Evolutionary conservation across 2,329 filamentous ascomycete genomes (phyloP).

Genomic region (Epichloe sibirici): DNA sequence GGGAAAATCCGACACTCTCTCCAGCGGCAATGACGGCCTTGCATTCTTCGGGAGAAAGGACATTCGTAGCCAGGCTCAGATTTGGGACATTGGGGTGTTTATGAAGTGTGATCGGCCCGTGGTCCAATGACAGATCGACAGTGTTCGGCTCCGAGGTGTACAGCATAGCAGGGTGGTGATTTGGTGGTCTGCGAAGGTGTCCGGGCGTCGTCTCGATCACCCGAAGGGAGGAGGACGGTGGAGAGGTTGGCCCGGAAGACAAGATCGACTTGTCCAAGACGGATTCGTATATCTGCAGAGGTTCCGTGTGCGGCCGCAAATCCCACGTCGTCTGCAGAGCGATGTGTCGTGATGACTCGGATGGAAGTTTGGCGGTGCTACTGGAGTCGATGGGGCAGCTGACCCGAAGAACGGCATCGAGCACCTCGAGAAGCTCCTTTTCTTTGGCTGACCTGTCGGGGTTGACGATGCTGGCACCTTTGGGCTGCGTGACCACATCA

Average conservation of each 20-base stretch:
- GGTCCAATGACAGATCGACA: slow-evolving; percentile 34
- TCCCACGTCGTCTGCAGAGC: slow-evolving; percentile 50
- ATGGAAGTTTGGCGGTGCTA: slow-evolving; percentile 21
- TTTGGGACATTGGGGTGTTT: slow-evolving; percentile 51
- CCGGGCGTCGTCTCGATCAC: slow-evolving; percentile 51
- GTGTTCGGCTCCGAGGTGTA: slow-evolving; percentile 48
- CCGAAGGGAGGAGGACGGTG: slow-evolving; percentile 25
- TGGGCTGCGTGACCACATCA: slow-evolving; percentile 50
- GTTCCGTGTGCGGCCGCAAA: slow-evolving; percentile 30
- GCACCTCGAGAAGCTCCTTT: slow-evolving; percentile 43
- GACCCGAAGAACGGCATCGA: slow-evolving; percentile 52
- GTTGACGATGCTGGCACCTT: slow-evolving; percentile 21
- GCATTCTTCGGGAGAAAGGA: slow-evolving; percentile 51
- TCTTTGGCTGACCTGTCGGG: slow-evolving; percentile 32
- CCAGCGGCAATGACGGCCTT: slow-evolving; percentile 53
- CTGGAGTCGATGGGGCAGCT: slow-evolving; percentile 45
- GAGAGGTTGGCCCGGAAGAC: slow-evolving; percentile 20
- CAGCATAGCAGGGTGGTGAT: slow-evolving; percentile 53
- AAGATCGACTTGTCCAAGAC: slow-evolving; percentile 48
- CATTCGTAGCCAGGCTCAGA: slow-evolving; percentile 45
- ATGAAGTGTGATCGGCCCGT: slow-evolving; percentile 38
- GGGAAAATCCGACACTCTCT: slow-evolving; percentile 52
- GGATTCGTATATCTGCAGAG: slow-evolving; percentile 38
- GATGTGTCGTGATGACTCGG: slow-evolving; percentile 33
- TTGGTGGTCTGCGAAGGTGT: slow-evolving; percentile 51